Conservation (phyloP, 1,284 basidiomycete genomes). For the Heterobasidion parviporum region DNA sequence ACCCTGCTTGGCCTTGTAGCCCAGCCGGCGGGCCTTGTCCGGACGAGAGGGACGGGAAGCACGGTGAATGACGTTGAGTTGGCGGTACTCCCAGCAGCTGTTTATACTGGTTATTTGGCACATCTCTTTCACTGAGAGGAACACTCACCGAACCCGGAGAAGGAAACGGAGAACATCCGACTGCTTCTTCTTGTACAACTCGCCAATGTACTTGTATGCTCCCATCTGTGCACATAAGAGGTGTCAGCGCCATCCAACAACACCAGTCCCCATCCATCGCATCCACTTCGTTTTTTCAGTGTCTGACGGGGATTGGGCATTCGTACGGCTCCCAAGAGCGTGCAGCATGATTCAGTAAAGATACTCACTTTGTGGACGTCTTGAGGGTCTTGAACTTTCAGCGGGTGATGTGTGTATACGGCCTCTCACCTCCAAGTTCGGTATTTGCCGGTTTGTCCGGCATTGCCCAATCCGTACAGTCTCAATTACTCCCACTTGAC, state of each 20-base stretch:
- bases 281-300: background rate
- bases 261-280: background rate
- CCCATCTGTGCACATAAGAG: conserved; percentile 47
- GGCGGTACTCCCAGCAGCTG: conserved; percentile 99
- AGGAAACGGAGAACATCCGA: conserved; percentile 98
- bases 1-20: conserved; percentile 99
- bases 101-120: background rate
- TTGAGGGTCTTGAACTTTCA: conserved; percentile 4
- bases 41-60: conserved; percentile 97
- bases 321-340: background rate
- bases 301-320: conserved; percentile 2
- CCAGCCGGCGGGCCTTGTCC: conserved; percentile 97
- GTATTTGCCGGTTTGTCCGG: background rate
- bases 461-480: background rate
- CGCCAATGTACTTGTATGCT: conserved; percentile 96
- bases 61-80: conserved; percentile 97
- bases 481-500: background rate
- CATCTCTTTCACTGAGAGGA: background rate
- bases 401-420: background rate
- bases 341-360: no score
- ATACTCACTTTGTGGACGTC: conserved; percentile 9
- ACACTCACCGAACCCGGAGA: conserved; percentile 84
- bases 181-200: conserved; percentile 95
- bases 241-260: conserved; percentile 4
- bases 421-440: conserved; percentile 1